phyloP scores from a whole-genome alignment of 2,329 filamentous ascomycete species.

The Sporothrix protearum region DNA sequence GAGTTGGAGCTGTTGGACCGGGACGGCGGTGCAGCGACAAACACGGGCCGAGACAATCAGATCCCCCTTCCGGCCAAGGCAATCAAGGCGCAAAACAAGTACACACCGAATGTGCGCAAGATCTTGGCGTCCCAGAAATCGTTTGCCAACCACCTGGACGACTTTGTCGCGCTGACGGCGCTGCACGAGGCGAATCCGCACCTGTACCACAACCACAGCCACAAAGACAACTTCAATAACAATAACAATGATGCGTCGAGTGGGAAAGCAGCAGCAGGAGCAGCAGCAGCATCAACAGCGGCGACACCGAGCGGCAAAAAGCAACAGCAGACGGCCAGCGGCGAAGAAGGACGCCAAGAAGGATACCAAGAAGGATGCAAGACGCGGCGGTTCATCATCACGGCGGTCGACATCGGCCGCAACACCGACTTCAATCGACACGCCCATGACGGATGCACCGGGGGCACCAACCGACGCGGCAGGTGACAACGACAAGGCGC shows the following conservation, averaged over 20 bases:
- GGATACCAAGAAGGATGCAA: background rate
- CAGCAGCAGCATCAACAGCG: background rate
- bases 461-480: background rate
- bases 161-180: conserved; percentile 65
- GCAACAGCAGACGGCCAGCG: conserved; percentile 17
- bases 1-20: conserved; percentile 79
- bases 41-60: conserved; percentile 54
- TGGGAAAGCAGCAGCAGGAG: background rate
- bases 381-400: background rate
- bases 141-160: conserved; percentile 77
- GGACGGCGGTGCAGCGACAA: conserved; percentile 57
- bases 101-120: conserved; percentile 67
- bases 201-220: conserved; percentile 30
- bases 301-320: background rate
- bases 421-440: conserved; percentile 12
- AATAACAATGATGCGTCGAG: background rate
- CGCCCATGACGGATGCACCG: conserved; percentile 43
- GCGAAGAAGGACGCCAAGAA: conserved; percentile 18
- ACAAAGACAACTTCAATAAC: conserved; percentile 17
- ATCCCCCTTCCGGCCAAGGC: conserved; percentile 64
- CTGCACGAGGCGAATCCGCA: conserved; percentile 38
- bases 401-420: conserved; percentile 12
- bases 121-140: conserved; percentile 79
- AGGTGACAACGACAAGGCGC: background rate
- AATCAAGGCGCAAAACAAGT: conserved; percentile 48